phyloP scores from a whole-genome alignment of 2,329 filamentous ascomycete species.

The Trichoderma koningii region DNA sequence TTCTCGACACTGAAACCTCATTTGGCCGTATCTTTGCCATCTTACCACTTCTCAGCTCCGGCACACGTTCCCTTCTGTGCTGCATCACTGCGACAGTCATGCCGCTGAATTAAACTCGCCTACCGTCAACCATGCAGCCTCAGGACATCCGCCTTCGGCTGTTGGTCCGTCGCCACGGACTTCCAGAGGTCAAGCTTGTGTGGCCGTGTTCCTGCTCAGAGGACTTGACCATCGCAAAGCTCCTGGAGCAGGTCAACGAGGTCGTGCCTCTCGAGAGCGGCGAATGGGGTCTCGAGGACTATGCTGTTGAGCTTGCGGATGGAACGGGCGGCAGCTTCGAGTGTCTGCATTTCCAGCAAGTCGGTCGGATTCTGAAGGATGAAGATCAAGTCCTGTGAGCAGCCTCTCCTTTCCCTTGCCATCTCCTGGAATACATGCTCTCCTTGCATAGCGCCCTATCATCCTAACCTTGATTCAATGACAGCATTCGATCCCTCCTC shows the following conservation, averaged over 20 bases:
- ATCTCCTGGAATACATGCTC: too few relatives aligned
- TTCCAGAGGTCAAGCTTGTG: conserved; percentile 71
- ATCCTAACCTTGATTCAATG: neutral
- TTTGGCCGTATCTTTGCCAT: neutral
- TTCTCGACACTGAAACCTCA: neutral
- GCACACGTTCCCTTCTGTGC: neutral
- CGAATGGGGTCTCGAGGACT: conserved; percentile 88
- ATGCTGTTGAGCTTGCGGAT: conserved; percentile 72
- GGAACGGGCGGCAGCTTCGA: conserved; percentile 68
- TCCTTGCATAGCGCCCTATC: too few relatives aligned
- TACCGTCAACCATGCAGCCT: conserved; percentile 23
- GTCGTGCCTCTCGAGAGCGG: conserved; percentile 77
- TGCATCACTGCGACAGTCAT: conserved; percentile 1
- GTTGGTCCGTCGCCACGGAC: conserved; percentile 68
- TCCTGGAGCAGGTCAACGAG: conserved; percentile 78
- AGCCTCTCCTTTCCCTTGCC: neutral
- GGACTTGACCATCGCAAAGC: conserved; percentile 70
- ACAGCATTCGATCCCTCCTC: conserved; percentile 75
- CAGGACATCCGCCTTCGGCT: conserved; percentile 69
- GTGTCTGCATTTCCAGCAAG: conserved; percentile 79
- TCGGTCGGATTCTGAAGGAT: conserved; percentile 71
- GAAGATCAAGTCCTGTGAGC: conserved; percentile 81
- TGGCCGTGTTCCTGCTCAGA: conserved; percentile 64
- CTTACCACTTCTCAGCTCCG: too few relatives aligned
- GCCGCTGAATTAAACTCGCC: neutral